Percentiles rank a stretch among this genome's conserved stretches.
phyloP scores from a whole-genome alignment of 495 filamentous ascomycete species.

The Hypoxylon lenormandii region DNA sequence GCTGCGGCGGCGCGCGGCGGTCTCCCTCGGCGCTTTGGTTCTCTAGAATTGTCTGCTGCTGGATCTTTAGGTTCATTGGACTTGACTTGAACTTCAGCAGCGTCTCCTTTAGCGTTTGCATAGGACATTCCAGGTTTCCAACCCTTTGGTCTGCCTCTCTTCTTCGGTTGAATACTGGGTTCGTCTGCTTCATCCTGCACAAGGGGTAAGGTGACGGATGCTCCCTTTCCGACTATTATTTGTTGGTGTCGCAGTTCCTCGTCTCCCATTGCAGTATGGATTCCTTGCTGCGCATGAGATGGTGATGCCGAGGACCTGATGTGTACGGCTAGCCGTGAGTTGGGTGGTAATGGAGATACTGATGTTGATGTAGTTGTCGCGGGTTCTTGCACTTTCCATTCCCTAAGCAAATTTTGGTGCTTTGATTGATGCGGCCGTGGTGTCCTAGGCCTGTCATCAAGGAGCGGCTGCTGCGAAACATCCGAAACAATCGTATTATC shows the following conservation, averaged over 20 bases:
- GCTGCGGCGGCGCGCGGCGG: constrained; percentile 29
- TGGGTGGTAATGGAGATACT: constrained; percentile 18
- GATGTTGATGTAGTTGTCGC: constrained; percentile 4
- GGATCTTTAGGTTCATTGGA: constrained; percentile 11
- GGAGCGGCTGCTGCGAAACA: constrained; percentile 34
- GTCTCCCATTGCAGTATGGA: background rate
- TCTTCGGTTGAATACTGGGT: constrained; percentile 33
- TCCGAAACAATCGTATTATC: constrained; percentile 24
- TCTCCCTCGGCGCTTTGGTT: constrained; percentile 46
- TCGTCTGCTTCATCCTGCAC: background rate
- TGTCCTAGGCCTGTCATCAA: constrained; percentile 3
- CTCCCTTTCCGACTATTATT: background rate
- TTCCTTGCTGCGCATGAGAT: constrained; percentile 12
- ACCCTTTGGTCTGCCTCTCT: constrained; percentile 48
- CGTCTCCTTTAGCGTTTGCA: constrained; percentile 18
- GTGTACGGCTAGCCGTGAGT: constrained; percentile 43
- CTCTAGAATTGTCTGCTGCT: constrained; percentile 12
- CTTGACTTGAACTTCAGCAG: constrained; percentile 6
- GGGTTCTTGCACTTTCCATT: constrained; percentile 9
- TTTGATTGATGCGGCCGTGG: constrained; percentile 16
- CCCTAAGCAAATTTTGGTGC: constrained; percentile 8
- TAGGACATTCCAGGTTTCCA: constrained; percentile 40
- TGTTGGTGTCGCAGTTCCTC: constrained; percentile 8
- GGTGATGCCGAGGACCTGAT: constrained; percentile 42
- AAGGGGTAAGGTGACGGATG: constrained; percentile 1